Evolutionary conservation across 2,329 filamentous ascomycete genomes (phyloP).

Genomic region (Fusarium secorum): DNA sequence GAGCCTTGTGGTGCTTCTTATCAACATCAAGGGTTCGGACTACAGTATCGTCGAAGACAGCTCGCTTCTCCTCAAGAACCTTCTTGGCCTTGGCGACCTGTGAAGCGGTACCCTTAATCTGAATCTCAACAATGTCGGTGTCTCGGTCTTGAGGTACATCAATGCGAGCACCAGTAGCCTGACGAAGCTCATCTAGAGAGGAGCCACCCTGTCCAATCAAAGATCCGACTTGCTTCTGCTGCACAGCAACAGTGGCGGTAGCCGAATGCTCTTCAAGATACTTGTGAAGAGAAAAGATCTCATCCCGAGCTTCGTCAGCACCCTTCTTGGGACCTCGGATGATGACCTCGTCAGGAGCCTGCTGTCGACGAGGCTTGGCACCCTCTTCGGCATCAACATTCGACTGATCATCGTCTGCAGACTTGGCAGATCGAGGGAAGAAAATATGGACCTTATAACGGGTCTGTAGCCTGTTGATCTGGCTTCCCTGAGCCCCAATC

Average conservation of each 20-base stretch:
- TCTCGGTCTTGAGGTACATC: constrained; percentile 88
- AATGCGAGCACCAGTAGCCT: constrained; percentile 85
- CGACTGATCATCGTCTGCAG: constrained; percentile 72
- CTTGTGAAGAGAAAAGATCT: constrained; percentile 87
- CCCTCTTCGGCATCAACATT: constrained; percentile 75
- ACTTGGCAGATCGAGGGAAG: constrained; percentile 77
- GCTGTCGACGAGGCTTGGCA: constrained; percentile 71
- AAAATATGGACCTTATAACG: constrained; percentile 95
- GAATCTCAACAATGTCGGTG: constrained; percentile 80
- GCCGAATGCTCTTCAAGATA: constrained; percentile 90
- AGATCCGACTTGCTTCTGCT: constrained; percentile 91
- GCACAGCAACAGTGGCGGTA: constrained; percentile 80
- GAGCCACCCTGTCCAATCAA: constrained; percentile 90
- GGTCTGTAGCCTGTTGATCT: constrained; percentile 91
- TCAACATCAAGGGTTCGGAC: constrained; percentile 88
- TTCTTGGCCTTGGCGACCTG: constrained; percentile 93
- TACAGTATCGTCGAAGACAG: constrained; percentile 89
- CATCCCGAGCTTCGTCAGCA: constrained; percentile 89
- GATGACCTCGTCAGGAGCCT: constrained; percentile 86
- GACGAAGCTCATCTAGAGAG: constrained; percentile 88
- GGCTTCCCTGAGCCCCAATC: constrained; percentile 85
- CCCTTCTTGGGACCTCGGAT: constrained; percentile 92
- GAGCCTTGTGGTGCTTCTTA: constrained; percentile 86
- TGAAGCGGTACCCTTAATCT: constrained; percentile 89
- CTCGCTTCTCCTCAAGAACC: constrained; percentile 84